phyloP scores from a whole-genome alignment of 1,284 basidiomycete genomes.

The Rhodotorula sp. region DNA sequence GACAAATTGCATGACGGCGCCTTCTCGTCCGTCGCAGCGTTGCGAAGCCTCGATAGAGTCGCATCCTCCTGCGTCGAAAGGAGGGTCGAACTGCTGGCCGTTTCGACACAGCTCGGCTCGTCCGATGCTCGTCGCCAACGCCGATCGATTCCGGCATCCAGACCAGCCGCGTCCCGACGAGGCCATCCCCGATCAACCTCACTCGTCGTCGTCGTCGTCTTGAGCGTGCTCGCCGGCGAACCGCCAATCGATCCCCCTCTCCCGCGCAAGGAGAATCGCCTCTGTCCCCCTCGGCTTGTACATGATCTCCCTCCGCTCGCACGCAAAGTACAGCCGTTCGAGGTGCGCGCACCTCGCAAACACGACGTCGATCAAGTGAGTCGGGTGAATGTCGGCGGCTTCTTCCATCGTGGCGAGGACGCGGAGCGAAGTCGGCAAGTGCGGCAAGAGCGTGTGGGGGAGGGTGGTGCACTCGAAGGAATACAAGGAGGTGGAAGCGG shows the following conservation, averaged over 20 bases:
- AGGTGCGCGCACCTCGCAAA: not conserved
- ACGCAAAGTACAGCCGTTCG: conserved; percentile 16
- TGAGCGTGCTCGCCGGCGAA: conserved; percentile 19
- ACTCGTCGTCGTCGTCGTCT: not conserved
- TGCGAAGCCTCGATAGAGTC: too few species aligned
- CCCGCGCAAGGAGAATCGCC: not conserved
- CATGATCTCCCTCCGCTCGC: not conserved
- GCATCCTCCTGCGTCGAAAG: too few species aligned
- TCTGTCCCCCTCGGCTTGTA: not conserved
- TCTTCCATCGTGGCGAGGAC: conserved; percentile 25
- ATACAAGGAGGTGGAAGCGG: not conserved
- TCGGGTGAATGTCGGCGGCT: not conserved
- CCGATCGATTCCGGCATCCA: too few species aligned
- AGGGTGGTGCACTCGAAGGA: conserved; percentile 30
- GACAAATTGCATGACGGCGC: too few species aligned
- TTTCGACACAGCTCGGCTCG: not conserved
- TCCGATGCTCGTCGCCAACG: not conserved
- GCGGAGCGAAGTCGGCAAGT: conserved; percentile 6
- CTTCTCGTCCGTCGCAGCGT: too few species aligned
- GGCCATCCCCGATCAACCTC: not conserved
- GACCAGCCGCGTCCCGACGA: not conserved
- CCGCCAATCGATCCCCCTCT: conserved; percentile 4
- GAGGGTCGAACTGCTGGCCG: too few species aligned
- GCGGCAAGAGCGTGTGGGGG: conserved; percentile 6
- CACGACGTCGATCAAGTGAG: not conserved